A percentile compares a stretch with the other conserved stretches of the same genome.
Evolutionary conservation across 768 basidiomycete genomes (phyloP).

Genomic region (Clavulina sp.): DNA sequence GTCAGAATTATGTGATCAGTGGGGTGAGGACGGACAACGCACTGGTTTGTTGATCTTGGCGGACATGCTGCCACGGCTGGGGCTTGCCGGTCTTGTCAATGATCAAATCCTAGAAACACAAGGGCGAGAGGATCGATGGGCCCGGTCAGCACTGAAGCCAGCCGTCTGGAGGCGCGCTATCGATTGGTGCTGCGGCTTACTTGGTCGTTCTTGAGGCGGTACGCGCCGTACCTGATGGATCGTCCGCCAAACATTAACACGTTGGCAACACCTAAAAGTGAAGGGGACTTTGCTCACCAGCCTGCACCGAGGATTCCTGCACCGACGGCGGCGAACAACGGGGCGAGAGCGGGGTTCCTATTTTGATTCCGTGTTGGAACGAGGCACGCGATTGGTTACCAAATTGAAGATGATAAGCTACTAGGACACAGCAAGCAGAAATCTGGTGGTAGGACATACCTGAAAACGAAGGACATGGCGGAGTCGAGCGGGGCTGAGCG

Average conservation of each 20-base stretch:
- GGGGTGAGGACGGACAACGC: neutral
- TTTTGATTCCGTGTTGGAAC: no score
- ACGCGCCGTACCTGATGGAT: constrained; percentile 1
- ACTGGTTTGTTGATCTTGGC: constrained; percentile 12
- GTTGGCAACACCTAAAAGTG: no score
- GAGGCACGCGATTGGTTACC: no score
- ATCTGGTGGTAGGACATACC: no score
- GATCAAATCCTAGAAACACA: constrained; percentile 5
- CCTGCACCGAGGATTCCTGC: constrained; percentile 5
- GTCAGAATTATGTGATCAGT: neutral
- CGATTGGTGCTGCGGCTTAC: neutral
- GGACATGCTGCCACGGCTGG: constrained; percentile 11
- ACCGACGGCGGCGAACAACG: constrained; percentile 10
- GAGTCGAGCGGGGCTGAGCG: no score
- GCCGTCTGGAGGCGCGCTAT: no score
- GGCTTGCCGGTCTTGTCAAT: constrained; percentile 8
- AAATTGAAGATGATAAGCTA: no score
- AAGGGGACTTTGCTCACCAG: neutral
- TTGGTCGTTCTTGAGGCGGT: constrained; percentile 6
- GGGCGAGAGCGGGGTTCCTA: constrained; percentile 10
- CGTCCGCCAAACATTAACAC: no score
- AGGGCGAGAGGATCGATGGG: neutral
- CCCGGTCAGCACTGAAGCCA: no score
- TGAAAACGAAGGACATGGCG: no score
- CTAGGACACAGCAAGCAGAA: no score